Evolutionary conservation across 163 green algal species (phyloP).

Genomic region (Scenedesmus sp.): DNA sequence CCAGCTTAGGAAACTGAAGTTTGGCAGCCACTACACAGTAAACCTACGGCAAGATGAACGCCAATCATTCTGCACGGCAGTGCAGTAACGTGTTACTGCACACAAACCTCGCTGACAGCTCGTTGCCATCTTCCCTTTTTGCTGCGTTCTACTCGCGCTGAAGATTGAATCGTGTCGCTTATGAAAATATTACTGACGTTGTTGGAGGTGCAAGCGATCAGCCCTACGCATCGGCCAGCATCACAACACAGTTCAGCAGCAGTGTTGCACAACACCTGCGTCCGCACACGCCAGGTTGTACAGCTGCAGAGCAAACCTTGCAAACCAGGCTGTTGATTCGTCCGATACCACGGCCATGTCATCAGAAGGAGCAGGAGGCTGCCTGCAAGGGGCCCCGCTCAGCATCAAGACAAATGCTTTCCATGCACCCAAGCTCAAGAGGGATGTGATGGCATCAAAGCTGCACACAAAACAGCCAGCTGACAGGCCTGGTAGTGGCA

Average conservation of each 20-base stretch:
- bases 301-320: no score
- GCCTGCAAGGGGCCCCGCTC: neutral
- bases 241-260: neutral
- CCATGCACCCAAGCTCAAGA: conserved; percentile 28
- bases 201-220: neutral
- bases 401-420: conserved; percentile 10
- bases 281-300: neutral
- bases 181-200: neutral
- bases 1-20: no score
- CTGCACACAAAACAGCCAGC: neutral
- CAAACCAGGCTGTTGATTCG: no score
- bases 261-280: neutral
- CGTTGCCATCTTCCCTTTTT: neutral
- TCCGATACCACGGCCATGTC: neutral
- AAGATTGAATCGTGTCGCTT: no score
- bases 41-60: no score
- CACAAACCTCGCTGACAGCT: neutral
- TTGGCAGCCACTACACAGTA: no score
- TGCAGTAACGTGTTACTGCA: neutral
- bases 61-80: no score
- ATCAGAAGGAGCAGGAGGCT: neutral
- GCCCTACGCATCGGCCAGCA: neutral
- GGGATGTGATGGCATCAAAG: conserved; percentile 1
- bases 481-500: neutral
- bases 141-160: neutral